Percentiles rank a stretch among this genome's conserved stretches.
These are phyloP conservation scores for Geosmithia putterillii DNA, from an alignment of 2,329 filamentous ascomycete genomes.

Conservation along the genomic window DNA sequence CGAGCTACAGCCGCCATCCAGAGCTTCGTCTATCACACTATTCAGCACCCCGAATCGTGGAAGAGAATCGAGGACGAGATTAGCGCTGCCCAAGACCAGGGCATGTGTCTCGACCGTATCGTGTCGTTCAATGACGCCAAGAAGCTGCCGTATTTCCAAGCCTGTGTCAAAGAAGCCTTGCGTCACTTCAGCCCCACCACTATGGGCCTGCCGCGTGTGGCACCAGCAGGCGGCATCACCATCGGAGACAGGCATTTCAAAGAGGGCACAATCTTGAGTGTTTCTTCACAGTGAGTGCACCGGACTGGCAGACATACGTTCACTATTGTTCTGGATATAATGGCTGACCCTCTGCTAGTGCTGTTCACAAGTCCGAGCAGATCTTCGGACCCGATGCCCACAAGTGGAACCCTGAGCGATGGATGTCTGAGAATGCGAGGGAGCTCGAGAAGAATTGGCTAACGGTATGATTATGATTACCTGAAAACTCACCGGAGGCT, in stretches of 20 bases:
- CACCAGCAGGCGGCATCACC: constrained; percentile 15
- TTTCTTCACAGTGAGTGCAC: constrained; percentile 12
- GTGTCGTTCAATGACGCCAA: constrained; percentile 10
- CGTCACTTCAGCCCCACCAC: constrained; percentile 19
- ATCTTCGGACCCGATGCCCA: constrained; percentile 24
- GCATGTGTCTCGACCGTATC: constrained; percentile 1
- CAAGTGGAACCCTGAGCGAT: constrained; percentile 8
- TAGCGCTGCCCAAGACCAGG: constrained; percentile 2
- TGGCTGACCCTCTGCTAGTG: background rate
- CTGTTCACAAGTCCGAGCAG: constrained; percentile 8
- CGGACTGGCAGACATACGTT: constrained; percentile 2
- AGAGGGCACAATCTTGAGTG: constrained; percentile 12
- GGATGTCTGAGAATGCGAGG: constrained; percentile 2
- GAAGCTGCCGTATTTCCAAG: constrained; percentile 19
- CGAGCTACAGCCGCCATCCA: constrained; percentile 3
- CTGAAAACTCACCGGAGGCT: background rate
- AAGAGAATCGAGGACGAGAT: constrained; percentile 3
- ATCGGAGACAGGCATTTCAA: constrained; percentile 15
- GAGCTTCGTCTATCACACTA: constrained; percentile 6
- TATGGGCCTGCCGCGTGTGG: constrained; percentile 11
- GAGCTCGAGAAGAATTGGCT: constrained; percentile 5
- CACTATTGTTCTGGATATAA: no score
- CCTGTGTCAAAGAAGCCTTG: constrained; percentile 25
- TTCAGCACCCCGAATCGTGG: constrained; percentile 3
- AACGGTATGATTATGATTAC: constrained; percentile 2